phyloP scores from a whole-genome alignment of 441 rosid species.

The Brassica hybrid region DNA sequence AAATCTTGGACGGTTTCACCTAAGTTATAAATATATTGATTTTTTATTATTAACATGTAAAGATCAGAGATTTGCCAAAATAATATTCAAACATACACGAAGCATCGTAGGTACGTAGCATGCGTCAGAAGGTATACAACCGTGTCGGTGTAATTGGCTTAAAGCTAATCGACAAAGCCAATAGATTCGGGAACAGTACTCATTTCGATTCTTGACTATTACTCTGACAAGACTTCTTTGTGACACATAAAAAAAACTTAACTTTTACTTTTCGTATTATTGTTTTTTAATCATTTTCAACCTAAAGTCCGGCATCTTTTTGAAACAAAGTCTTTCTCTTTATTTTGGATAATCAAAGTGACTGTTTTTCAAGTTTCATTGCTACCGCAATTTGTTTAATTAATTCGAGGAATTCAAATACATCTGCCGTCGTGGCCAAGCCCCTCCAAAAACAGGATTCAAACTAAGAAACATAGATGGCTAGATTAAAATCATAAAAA shows the following conservation, averaged over 20 bases:
- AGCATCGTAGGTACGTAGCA: slow-evolving; percentile 5
- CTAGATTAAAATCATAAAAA: no score
- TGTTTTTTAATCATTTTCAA: slow-evolving; percentile 16
- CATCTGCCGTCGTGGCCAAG: background rate
- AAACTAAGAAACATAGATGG: background rate
- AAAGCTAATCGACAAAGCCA: slow-evolving; percentile 40
- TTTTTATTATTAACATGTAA: no score
- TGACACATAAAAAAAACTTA: slow-evolving; percentile 13
- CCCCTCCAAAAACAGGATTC: background rate
- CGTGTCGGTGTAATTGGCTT: slow-evolving; percentile 41
- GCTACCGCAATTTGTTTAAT: background rate
- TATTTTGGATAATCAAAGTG: slow-evolving; percentile 9
- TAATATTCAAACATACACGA: slow-evolving; percentile 28
- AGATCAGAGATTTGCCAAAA: no score
- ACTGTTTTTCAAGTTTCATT: no score
- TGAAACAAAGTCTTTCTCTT: background rate
- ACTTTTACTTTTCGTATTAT: slow-evolving; percentile 8
- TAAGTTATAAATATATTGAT: no score
- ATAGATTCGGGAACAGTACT: slow-evolving; percentile 34
- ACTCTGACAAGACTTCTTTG: slow-evolving; percentile 28
- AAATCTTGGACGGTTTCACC: no score
- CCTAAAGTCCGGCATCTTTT: slow-evolving; percentile 29
- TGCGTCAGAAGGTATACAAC: slow-evolving; percentile 31
- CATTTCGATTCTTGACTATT: slow-evolving; percentile 39
- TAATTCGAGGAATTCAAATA: background rate